These are phyloP conservation scores for Nigrograna mackinnonii DNA, from an alignment of 2,329 filamentous ascomycete species.

Conservation along the genomic window DNA sequence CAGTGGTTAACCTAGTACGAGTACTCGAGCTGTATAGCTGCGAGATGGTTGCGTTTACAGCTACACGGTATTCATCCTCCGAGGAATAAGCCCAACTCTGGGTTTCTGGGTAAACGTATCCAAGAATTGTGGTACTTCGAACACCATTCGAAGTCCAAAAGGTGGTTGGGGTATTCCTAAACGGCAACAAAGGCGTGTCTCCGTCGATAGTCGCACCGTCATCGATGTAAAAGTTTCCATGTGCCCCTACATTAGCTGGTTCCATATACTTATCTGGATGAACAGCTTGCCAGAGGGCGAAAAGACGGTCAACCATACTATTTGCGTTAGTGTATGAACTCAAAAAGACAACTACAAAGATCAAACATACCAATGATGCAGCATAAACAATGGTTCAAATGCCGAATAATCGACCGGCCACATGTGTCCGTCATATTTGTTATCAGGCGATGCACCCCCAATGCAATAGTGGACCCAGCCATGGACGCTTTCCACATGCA, in stretches of 20 bases:
- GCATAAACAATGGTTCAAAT: constrained; percentile 14
- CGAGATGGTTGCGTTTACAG: not conserved
- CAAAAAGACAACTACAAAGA: no score
- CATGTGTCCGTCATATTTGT: constrained; percentile 39
- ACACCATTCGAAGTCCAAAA: constrained; percentile 10
- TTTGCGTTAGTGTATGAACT: no score
- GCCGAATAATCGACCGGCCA: constrained; percentile 6
- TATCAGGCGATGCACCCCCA: constrained; percentile 45
- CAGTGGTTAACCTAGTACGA: not conserved
- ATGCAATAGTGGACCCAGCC: constrained; percentile 42
- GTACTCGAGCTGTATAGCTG: not conserved
- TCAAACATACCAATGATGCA: constrained; percentile 9
- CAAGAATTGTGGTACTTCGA: constrained; percentile 9
- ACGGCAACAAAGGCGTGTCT: constrained; percentile 5
- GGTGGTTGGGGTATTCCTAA: constrained; percentile 3
- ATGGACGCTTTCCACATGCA: constrained; percentile 9
- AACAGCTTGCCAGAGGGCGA: constrained; percentile 13
- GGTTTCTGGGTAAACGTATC: constrained; percentile 17
- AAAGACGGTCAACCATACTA: constrained; percentile 13
- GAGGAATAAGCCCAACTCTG: constrained; percentile 6
- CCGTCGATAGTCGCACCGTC: not conserved
- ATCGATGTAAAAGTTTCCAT: constrained; percentile 8
- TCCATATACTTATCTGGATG: constrained; percentile 10
- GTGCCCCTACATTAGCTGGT: not conserved
- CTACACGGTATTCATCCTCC: constrained; percentile 5